Percentiles rank a stretch among this genome's conserved stretches.
These are phyloP conservation scores for Blastocystis sp. DNA, from an alignment of 352 stramenopile species.

Conservation along the genomic window DNA sequence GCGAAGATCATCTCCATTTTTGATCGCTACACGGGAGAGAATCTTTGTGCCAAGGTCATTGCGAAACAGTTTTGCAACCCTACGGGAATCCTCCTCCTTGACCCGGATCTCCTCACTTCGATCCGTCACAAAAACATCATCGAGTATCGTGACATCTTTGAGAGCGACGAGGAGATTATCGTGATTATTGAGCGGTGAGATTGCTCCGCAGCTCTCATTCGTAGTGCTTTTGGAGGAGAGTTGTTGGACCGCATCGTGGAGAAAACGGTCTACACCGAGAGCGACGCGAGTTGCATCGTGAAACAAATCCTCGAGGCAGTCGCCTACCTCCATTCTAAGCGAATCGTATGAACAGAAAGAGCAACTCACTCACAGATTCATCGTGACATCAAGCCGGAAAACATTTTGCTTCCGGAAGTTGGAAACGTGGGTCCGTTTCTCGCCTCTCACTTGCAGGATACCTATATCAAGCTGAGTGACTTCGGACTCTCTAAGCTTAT, in stretches of 20 bases:
- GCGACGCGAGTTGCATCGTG: slow-evolving; percentile 39
- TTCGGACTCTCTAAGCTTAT: slow-evolving; percentile 46
- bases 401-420: slow-evolving; percentile 26
- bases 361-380: slow-evolving; percentile 1
- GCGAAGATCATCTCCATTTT: slow-evolving; percentile 45
- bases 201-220: not conserved
- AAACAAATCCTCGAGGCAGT: slow-evolving; percentile 44
- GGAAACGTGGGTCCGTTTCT: not conserved
- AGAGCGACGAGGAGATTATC: slow-evolving; percentile 50
- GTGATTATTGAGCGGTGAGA: slow-evolving; percentile 22
- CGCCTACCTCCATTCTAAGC: slow-evolving; percentile 40
- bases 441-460: not conserved
- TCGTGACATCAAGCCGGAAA: slow-evolving; percentile 49
- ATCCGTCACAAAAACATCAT: slow-evolving; percentile 53
- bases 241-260: slow-evolving; percentile 23
- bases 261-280: slow-evolving; percentile 14
- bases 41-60: slow-evolving; percentile 50
- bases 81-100: not conserved
- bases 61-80: slow-evolving; percentile 45
- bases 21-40: slow-evolving; percentile 14
- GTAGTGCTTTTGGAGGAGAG: slow-evolving; percentile 23
- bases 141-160: slow-evolving; percentile 51
- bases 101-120: slow-evolving; percentile 28
- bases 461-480: slow-evolving; percentile 51
- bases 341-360: not conserved